Conservation (phyloP, 371 early-diverging fungal species). For the Zychaea mexicana region DNA sequence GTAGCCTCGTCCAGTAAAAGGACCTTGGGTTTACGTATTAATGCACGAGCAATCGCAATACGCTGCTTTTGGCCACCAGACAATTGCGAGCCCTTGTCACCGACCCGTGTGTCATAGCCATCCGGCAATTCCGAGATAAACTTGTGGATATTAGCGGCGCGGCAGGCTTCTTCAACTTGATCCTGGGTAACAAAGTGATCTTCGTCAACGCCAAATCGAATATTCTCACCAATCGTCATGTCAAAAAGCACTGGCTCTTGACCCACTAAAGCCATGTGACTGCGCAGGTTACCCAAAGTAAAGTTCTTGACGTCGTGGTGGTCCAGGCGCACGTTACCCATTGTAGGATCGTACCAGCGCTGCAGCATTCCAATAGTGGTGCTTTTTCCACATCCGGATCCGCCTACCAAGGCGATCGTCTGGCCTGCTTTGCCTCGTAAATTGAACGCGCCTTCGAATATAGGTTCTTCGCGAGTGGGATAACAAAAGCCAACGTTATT, state of each 20-base stretch:
- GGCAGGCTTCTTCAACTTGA: slow-evolving; percentile 60
- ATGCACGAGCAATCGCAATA: slow-evolving; percentile 54
- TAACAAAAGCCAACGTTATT: slow-evolving; percentile 76
- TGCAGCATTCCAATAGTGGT: slow-evolving; percentile 82
- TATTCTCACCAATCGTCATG: slow-evolving; percentile 78
- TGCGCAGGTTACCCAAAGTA: slow-evolving; percentile 63
- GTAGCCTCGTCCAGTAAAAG: slow-evolving; percentile 97
- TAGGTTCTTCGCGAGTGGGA: slow-evolving; percentile 77
- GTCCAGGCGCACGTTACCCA: slow-evolving; percentile 68
- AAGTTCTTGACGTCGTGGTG: slow-evolving; percentile 65
- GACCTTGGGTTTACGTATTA: slow-evolving; percentile 83
- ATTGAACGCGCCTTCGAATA: slow-evolving; percentile 76
- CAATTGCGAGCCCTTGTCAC: slow-evolving; percentile 70
- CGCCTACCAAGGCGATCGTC: slow-evolving; percentile 70
- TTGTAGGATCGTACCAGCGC: slow-evolving; percentile 80
- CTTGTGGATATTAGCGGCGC: slow-evolving; percentile 76
- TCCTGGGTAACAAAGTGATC: slow-evolving; percentile 45
- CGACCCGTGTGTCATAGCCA: slow-evolving; percentile 80
- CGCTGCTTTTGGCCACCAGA: slow-evolving; percentile 37
- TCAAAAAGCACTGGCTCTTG: slow-evolving; percentile 89
- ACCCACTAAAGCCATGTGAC: slow-evolving; percentile 78
- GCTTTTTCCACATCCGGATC: slow-evolving; percentile 66
- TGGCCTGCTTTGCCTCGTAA: slow-evolving; percentile 73
- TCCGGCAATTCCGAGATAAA: slow-evolving; percentile 68
- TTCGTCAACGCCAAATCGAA: slow-evolving; percentile 65